Conservation (phyloP, 2,329 filamentous ascomycete species). For the Cladosporium oxysporum region DNA sequence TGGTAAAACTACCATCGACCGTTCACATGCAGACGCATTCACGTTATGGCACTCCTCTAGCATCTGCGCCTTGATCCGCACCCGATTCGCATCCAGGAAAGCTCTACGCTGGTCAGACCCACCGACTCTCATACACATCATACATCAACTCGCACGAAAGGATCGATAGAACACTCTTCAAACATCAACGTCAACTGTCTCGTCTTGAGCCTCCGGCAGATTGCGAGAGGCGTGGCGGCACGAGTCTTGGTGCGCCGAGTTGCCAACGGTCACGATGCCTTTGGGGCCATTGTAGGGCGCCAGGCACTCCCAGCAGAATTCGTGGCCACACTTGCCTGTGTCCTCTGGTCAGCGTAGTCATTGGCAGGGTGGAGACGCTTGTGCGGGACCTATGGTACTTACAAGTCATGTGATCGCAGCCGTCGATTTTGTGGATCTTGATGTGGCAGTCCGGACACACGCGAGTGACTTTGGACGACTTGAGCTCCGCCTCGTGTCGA, state of each 20-base stretch:
- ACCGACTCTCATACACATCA: too few species aligned
- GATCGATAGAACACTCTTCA: too few species aligned
- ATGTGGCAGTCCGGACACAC: conserved; percentile 25
- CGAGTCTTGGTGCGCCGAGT: conserved; percentile 15
- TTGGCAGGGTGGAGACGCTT: too few species aligned
- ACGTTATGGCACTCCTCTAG: too few species aligned
- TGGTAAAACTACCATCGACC: too few species aligned
- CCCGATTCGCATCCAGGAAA: too few species aligned
- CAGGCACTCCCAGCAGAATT: conserved; percentile 33
- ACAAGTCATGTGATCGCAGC: conserved; percentile 33
- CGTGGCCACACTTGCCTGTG: conserved; percentile 25
- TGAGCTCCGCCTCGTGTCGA: conserved; percentile 8
- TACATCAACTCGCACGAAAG: too few species aligned
- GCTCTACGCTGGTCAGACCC: too few species aligned
- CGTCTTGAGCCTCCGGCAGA: not conserved
- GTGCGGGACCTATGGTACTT: conserved; percentile 1
- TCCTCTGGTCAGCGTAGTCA: not conserved
- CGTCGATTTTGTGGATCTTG: conserved; percentile 29
- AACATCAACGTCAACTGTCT: too few species aligned
- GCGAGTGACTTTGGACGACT: conserved; percentile 23
- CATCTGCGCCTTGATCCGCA: too few species aligned
- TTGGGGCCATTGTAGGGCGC: conserved; percentile 17
- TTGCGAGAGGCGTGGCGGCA: conserved; percentile 18
- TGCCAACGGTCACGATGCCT: conserved; percentile 19
- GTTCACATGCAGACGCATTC: too few species aligned